These are phyloP conservation scores for Mimosa bimucronata DNA, from an alignment of 306 rosid genomes.

Conservation along the genomic window DNA sequence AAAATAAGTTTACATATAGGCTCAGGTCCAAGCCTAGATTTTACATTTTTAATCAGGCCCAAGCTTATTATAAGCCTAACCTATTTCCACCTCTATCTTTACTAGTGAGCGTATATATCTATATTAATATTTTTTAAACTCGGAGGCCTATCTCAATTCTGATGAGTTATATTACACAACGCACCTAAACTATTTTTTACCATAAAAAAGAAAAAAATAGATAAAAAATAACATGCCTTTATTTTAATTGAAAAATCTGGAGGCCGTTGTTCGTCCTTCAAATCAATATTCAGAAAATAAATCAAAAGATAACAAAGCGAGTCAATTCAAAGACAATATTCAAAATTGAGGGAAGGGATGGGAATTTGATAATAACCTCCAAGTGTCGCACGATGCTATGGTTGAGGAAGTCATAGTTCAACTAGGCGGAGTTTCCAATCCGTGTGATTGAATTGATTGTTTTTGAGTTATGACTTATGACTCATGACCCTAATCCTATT, in stretches of 20 bases:
- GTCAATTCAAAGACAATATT: slow-evolving; percentile 10
- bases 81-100: no score
- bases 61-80: no score
- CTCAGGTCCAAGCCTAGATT: no score
- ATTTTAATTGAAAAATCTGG: neutral
- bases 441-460: neutral
- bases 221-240: no score
- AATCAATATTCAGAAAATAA: neutral
- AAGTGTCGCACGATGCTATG: slow-evolving; percentile 27
- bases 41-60: no score
- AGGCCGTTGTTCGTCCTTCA: neutral
- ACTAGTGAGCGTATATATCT: no score
- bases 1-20: no score
- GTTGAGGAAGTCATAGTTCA: neutral
- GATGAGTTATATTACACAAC: no score
- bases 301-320: neutral
- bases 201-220: no score
- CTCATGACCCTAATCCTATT: neutral
- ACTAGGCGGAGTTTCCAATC: slow-evolving; percentile 41
- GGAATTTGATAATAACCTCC: neutral
- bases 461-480: neutral
- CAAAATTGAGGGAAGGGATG: neutral
- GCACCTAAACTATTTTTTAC: no score
- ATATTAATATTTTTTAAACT: no score
- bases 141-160: no score